Conservation (phyloP, 2,329 filamentous ascomycete genomes). For the Sclerotinia spermophila region DNA sequence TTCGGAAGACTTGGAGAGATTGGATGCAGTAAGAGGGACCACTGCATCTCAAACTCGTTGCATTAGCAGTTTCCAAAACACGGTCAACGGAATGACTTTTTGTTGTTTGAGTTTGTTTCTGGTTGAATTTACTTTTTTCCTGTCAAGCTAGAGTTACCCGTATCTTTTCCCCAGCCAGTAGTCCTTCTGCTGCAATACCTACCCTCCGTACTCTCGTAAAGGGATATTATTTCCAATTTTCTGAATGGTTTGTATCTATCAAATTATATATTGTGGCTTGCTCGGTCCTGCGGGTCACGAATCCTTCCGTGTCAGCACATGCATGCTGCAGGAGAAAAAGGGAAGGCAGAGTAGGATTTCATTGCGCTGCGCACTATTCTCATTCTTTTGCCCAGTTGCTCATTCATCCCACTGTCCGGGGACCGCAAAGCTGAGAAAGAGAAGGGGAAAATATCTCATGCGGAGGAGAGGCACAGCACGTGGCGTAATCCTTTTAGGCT, state of each 20-base stretch:
- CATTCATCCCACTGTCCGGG: not conserved
- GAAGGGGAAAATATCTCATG: constrained; percentile 10
- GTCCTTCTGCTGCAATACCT: not conserved
- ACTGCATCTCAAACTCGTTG: not conserved
- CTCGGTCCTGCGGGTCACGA: constrained; percentile 20
- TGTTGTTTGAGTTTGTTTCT: not conserved
- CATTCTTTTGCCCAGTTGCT: not conserved
- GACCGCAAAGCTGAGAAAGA: constrained; percentile 10
- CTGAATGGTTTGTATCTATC: constrained; percentile 10
- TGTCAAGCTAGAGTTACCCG: not conserved
- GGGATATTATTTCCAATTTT: not conserved
- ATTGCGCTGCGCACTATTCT: constrained; percentile 1
- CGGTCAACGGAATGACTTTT: not conserved
- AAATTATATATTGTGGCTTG: constrained; percentile 21
- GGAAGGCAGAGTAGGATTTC: constrained; percentile 6
- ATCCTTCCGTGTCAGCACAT: constrained; percentile 21
- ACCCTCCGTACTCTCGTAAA: not conserved
- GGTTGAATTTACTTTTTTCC: not conserved
- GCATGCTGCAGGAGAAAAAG: constrained; percentile 19
- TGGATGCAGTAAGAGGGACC: not conserved
- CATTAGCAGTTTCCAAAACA: not conserved
- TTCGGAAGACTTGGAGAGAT: constrained; percentile 9
- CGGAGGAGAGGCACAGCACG: constrained; percentile 19
- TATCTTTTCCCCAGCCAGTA: constrained; percentile 4
- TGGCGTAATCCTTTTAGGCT: not conserved